Evolutionary conservation across 139 green algal genomes (phyloP), one percentile per base, ranked within the genome.

Genomic region (Astrephomene gubernaculifera): DNA sequence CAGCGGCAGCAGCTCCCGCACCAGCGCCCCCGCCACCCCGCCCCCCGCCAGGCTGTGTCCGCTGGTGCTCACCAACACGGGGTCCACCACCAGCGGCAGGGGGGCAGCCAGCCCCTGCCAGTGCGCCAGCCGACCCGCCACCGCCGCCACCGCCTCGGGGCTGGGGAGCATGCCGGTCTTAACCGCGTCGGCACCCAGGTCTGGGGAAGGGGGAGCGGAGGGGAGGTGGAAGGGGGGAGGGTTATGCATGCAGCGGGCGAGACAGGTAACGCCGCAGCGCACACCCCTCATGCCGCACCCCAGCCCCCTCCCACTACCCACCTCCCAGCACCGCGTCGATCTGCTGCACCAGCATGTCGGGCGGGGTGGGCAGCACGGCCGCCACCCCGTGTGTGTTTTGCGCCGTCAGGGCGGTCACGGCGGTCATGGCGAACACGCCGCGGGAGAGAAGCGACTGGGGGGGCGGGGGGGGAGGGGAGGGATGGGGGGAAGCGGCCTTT

Each of bases 131-230:
- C 86, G 85, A 14, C 89, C 72, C 1, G 92, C 93, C 6, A 98
- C 91, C 24, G 82, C 69, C 45, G 88, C 52, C 36, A 98, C 94
- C 4, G 89, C 87, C 76, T 93, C 92, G 1, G 88, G 71, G 64
- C 72, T 94, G 12, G 94, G 93, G 67, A 99, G 93, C 97, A 99
- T 99, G 61, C 97, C 97, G 1, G 95, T 99, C 90, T 99, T 99
- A 44, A 99, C 86, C 0, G 86, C 94, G 80, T 96, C 91, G 0
- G 94, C 90, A 19, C 93, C 92, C 24, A 99, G 92, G 90, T 99
- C 97, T 85, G 61, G 24, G 19, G 60, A 29, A 1, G 27, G 4
- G 39, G 27, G 27, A 14, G n/a, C 4, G 36, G 24, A 3, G 49
- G 49, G 49, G 24, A 14, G 29, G 35, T 19, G 65, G 33, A 27